These are phyloP conservation scores for Corchorus olitorius DNA, from an alignment of 345 rosid genomes.

Conservation along the genomic window DNA sequence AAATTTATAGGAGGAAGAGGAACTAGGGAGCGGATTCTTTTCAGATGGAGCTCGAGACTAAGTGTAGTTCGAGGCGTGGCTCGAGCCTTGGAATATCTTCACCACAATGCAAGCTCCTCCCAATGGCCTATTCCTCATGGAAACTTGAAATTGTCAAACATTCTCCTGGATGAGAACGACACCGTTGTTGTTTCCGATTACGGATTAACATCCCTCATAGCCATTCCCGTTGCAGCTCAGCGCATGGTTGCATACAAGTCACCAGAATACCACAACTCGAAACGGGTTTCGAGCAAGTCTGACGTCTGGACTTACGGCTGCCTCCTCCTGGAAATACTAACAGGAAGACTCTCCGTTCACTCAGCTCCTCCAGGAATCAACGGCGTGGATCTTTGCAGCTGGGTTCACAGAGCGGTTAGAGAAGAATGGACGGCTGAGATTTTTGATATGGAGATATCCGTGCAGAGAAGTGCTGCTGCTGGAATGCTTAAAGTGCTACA, in stretches of 20 bases:
- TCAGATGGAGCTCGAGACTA: conserved; percentile 53
- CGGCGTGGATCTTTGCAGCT: conserved; percentile 50
- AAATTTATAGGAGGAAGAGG: conserved; percentile 49
- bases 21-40: conserved; percentile 37
- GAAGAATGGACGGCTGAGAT: conserved; percentile 74
- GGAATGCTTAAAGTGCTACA: conserved; percentile 53
- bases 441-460: conserved; percentile 48
- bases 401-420: conserved; percentile 62
- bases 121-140: conserved; percentile 45
- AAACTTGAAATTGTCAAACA: conserved; percentile 58
- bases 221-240: conserved; percentile 44
- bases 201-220: conserved; percentile 43
- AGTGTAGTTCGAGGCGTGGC: conserved; percentile 49
- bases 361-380: conserved; percentile 51
- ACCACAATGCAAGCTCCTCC: conserved; percentile 26
- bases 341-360: conserved; percentile 36
- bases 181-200: conserved; percentile 49
- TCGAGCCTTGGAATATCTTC: conserved; percentile 54
- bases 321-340: conserved; percentile 52
- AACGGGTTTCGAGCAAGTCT: conserved; percentile 40
- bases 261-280: conserved; percentile 44
- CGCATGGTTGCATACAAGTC: conserved; percentile 46
- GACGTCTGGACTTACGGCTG: conserved; percentile 63
- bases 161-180: conserved; percentile 47
- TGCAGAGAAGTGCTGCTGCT: conserved; percentile 34